Conservation (phyloP, 306 rosid species). For the Casuarina cunninghamiana region DNA sequence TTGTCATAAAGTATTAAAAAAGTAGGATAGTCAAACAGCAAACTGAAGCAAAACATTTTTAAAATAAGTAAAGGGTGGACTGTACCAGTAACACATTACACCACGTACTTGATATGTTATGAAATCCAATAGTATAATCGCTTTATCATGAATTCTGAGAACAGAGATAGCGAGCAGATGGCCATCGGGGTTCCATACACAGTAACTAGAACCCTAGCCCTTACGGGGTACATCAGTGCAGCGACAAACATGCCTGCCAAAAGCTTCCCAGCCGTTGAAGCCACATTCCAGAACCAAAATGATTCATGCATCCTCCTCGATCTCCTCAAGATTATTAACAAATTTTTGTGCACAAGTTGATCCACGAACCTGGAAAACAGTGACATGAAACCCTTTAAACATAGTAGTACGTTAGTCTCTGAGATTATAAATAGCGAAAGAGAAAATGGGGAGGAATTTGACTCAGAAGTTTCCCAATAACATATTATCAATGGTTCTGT, state of each 20-base stretch:
- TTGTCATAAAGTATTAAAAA: neutral
- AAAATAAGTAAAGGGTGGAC: neutral
- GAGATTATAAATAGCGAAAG: neutral
- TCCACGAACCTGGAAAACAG: conserved; percentile 78
- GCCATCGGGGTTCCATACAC: neutral
- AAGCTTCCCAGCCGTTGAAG: conserved; percentile 92
- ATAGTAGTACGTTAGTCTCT: neutral
- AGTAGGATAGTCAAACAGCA: neutral
- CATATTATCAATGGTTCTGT: neutral
- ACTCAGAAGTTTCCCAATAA: neutral
- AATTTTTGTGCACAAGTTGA: conserved; percentile 78
- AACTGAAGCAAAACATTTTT: neutral
- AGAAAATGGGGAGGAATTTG: neutral
- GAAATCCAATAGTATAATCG: neutral
- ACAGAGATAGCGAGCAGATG: conserved; percentile 15
- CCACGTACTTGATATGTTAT: conserved; percentile 10
- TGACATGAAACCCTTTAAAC: conserved; percentile 12
- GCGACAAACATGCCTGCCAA: conserved; percentile 87
- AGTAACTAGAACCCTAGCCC: conserved; percentile 37
- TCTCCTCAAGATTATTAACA: conserved; percentile 61
- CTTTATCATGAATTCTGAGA: conserved; percentile 3
- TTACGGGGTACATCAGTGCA: conserved; percentile 66
- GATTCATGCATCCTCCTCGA: conserved; percentile 71
- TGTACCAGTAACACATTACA: conserved; percentile 13
- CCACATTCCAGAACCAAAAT: conserved; percentile 86